These are phyloP conservation scores for Cryptococcus deneoformans DNA, from an alignment of 1,284 basidiomycete species.

Conservation along the genomic window DNA sequence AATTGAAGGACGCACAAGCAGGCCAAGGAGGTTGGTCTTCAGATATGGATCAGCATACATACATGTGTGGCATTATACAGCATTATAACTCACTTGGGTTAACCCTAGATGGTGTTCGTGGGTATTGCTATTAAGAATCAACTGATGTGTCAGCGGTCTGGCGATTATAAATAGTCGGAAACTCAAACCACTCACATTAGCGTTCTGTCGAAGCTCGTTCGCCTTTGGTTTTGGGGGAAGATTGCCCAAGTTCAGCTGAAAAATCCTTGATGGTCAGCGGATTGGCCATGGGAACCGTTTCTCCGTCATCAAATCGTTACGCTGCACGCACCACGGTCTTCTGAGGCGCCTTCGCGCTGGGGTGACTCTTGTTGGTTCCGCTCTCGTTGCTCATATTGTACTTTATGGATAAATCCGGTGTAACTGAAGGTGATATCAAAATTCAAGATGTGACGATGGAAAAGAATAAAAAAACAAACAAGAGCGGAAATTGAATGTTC, in stretches of 20 bases:
- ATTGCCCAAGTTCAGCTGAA: slow-evolving; percentile 47
- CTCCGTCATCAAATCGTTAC: neutral
- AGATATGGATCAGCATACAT: slow-evolving; percentile 4
- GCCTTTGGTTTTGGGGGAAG: slow-evolving; percentile 50
- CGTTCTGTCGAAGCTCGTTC: slow-evolving; percentile 37
- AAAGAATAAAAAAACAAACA: neutral
- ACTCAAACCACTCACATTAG: slow-evolving; percentile 29
- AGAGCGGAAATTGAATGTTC: neutral
- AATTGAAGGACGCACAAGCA: slow-evolving; percentile 54
- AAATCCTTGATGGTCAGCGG: neutral
- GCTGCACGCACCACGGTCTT: slow-evolving; percentile 34
- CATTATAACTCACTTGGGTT: slow-evolving; percentile 43
- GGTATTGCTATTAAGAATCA: slow-evolving; percentile 40
- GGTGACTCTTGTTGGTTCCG: slow-evolving; percentile 24
- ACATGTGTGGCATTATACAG: neutral
- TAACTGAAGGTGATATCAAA: neutral
- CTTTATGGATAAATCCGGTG: neutral
- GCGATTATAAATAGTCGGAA: neutral
- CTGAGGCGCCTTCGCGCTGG: slow-evolving; percentile 36
- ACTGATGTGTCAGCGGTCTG: no score
- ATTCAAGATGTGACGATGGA: neutral
- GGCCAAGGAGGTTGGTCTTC: slow-evolving; percentile 93
- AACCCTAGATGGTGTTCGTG: slow-evolving; percentile 53
- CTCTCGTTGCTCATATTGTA: neutral
- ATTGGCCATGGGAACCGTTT: neutral